phyloP scores from a whole-genome alignment of 129 eudicot species.

The Saussurea involucrata region DNA sequence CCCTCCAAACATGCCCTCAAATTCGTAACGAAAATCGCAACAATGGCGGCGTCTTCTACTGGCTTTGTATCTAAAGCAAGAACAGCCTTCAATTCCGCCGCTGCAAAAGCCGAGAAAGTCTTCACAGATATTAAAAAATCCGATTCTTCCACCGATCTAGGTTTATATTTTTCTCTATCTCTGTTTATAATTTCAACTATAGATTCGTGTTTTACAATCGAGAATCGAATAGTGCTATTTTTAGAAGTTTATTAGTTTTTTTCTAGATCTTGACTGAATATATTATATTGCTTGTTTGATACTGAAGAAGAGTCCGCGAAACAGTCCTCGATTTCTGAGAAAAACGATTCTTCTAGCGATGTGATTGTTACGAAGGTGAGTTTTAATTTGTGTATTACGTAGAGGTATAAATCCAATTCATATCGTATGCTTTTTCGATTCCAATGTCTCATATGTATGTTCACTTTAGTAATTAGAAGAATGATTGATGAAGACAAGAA shows the following conservation, averaged over 20 bases:
- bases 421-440: background rate
- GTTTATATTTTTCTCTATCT: slow-evolving; percentile 15
- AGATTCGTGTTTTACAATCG: slow-evolving; percentile 15
- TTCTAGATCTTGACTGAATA: background rate
- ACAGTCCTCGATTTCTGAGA: slow-evolving; percentile 28
- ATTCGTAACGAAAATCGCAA: slow-evolving; percentile 11
- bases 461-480: background rate
- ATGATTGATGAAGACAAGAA: background rate
- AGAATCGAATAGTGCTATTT: background rate
- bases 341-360: slow-evolving; percentile 34
- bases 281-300: background rate
- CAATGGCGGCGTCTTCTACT: slow-evolving; percentile 71
- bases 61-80: slow-evolving; percentile 75
- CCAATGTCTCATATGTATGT: slow-evolving; percentile 3
- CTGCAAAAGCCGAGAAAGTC: slow-evolving; percentile 93
- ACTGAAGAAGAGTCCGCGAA: slow-evolving; percentile 36
- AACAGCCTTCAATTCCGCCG: slow-evolving; percentile 95
- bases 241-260: background rate
- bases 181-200: background rate
- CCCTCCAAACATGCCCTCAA: slow-evolving; percentile 46
- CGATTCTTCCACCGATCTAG: slow-evolving; percentile 62
- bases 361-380: slow-evolving; percentile 50
- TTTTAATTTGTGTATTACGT: background rate
- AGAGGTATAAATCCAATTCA: background rate
- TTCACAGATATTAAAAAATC: slow-evolving; percentile 81